phyloP scores from a whole-genome alignment of 2,329 filamentous ascomycete species.

The Cadophora sp. region DNA sequence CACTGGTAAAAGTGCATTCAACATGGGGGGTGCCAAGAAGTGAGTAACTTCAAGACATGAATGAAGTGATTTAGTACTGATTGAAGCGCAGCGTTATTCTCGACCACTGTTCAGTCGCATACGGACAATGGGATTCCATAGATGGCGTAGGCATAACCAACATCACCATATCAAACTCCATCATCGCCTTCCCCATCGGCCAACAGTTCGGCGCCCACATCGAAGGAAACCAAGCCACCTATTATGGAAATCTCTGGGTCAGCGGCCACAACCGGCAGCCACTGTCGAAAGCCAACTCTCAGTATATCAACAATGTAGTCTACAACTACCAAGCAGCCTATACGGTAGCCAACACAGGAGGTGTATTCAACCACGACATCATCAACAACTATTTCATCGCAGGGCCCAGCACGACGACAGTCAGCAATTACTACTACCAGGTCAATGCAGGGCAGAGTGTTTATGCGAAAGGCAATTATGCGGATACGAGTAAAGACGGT shows the following conservation, averaged over 20 bases:
- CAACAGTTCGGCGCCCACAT: constrained; percentile 61
- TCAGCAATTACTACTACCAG: constrained; percentile 61
- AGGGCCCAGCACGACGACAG: constrained; percentile 56
- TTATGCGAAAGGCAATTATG: constrained; percentile 59
- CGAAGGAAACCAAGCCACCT: constrained; percentile 57
- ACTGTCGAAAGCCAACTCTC: constrained; percentile 62
- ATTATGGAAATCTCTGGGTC: constrained; percentile 60
- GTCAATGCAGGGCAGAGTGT: constrained; percentile 61
- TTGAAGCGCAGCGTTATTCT: constrained; percentile 60
- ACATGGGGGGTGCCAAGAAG: constrained; percentile 48
- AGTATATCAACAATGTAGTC: constrained; percentile 57
- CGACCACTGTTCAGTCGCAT: constrained; percentile 59
- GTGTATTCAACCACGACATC: constrained; percentile 56
- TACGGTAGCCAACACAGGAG: constrained; percentile 52
- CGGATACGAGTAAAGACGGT: constrained; percentile 57
- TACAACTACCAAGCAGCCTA: constrained; percentile 64
- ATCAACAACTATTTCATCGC: constrained; percentile 64
- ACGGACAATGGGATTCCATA: constrained; percentile 62
- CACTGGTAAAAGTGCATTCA: constrained; percentile 58
- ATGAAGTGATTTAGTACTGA: constrained; percentile 23
- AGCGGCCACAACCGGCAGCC: constrained; percentile 64
- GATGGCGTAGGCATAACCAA: constrained; percentile 45
- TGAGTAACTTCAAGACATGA: not conserved
- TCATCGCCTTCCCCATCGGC: constrained; percentile 47
- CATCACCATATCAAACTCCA: constrained; percentile 27